These are phyloP conservation scores for Geranomyces variabilis DNA, from an alignment of 192 early-diverging fungal species.

Conservation along the genomic window DNA sequence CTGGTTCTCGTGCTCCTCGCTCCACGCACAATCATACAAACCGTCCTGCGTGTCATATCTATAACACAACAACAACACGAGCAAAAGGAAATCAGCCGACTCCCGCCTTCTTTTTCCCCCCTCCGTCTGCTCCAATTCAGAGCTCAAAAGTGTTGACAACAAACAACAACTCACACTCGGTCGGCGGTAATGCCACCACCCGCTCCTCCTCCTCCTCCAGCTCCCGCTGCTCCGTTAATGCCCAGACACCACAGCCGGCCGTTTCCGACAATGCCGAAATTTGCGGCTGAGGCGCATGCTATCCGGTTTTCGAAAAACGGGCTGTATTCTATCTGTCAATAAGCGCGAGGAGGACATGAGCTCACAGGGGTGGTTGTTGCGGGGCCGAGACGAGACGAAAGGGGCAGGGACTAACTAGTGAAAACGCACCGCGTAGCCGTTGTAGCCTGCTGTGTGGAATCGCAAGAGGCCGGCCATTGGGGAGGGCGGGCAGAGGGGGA, in stretches of 20 bases:
- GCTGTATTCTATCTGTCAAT: conserved; percentile 79
- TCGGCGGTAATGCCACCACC: conserved; percentile 56
- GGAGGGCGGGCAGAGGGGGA: not conserved
- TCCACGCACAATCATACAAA: conserved; percentile 93
- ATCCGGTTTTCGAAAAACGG: conserved; percentile 91
- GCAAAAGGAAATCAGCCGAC: too few relatives aligned
- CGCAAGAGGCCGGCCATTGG: conserved; percentile 13
- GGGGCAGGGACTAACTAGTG: not conserved
- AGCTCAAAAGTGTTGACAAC: too few relatives aligned
- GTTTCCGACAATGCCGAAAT: conserved; percentile 98
- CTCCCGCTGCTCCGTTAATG: conserved; percentile 33
- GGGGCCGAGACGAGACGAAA: too few relatives aligned
- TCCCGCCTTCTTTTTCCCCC: not conserved
- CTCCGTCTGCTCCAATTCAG: too few relatives aligned
- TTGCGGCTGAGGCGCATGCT: conserved; percentile 86
- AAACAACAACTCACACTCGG: conserved; percentile 72
- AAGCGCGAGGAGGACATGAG: not conserved
- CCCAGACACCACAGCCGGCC: conserved; percentile 82
- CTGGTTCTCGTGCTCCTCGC: conserved; percentile 94
- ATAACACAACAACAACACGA: not conserved
- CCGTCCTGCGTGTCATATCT: conserved; percentile 97
- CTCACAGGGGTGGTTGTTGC: not conserved
- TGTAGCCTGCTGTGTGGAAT: conserved; percentile 81
- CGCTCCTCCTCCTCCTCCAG: too few relatives aligned
- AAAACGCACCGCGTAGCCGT: conserved; percentile 80